Evolutionary conservation across 2,329 filamentous ascomycete genomes (phyloP).

Genomic region (Colletotrichum sublineola): DNA sequence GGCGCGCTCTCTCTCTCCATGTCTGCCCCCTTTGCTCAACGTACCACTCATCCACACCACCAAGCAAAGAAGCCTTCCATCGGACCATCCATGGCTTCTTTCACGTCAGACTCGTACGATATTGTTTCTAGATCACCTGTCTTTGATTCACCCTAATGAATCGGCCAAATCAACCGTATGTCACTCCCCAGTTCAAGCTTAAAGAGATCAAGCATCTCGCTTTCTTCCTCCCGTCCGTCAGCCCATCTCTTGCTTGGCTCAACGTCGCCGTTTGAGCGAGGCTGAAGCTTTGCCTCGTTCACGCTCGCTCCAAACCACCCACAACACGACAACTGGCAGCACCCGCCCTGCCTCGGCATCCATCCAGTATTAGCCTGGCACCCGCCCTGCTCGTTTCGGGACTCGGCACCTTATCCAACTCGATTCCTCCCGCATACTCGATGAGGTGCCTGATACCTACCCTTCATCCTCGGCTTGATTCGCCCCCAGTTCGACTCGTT

Average conservation of each 20-base stretch:
- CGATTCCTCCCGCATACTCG: conserved; percentile 5
- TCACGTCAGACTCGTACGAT: conserved; percentile 42
- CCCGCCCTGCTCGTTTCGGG: conserved; percentile 22
- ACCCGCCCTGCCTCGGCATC: not conserved
- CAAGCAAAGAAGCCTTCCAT: conserved; percentile 38
- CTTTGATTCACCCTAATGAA: conserved; percentile 28
- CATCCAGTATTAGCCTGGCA: not conserved
- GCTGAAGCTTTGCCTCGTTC: conserved; percentile 37
- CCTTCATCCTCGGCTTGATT: conserved; percentile 6
- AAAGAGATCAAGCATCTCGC: conserved; percentile 36
- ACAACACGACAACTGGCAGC: not conserved
- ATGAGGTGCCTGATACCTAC: not conserved
- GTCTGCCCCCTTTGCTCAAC: conserved; percentile 22
- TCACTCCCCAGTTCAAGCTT: conserved; percentile 36
- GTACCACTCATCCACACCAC: conserved; percentile 32
- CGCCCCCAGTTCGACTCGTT: conserved; percentile 29
- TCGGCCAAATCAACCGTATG: conserved; percentile 36
- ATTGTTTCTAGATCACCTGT: conserved; percentile 43
- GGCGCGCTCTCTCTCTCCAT: conserved; percentile 15
- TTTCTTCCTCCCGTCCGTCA: conserved; percentile 26
- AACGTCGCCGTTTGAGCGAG: conserved; percentile 32
- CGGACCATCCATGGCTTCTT: conserved; percentile 37
- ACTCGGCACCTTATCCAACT: conserved; percentile 24
- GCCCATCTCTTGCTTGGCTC: conserved; percentile 34
- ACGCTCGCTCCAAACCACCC: conserved; percentile 13